Percentiles rank a stretch among this genome's conserved stretches.
These are phyloP conservation scores for Boletus tomentosulus DNA, from an alignment of 768 basidiomycete genomes.

Conservation along the genomic window DNA sequence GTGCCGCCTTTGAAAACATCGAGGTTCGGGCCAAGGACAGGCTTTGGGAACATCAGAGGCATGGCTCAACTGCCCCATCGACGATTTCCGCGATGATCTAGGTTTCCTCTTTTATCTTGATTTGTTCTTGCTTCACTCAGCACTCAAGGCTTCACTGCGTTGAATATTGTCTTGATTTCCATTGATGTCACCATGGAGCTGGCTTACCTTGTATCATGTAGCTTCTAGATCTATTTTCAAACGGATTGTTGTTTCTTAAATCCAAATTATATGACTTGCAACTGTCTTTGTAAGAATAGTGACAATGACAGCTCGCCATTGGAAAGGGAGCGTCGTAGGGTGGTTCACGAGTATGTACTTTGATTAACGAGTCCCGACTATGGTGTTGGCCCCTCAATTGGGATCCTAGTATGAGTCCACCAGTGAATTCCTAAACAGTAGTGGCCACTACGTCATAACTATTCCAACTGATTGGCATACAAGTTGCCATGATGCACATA, in stretches of 20 bases:
- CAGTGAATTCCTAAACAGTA: too few species aligned
- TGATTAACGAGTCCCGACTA: too few species aligned
- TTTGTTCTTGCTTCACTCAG: constrained; percentile 13
- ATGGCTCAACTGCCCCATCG: constrained; percentile 42
- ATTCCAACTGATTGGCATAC: too few species aligned
- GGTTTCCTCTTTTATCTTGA: constrained; percentile 8
- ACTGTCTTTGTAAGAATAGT: background rate
- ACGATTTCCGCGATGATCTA: constrained; percentile 40
- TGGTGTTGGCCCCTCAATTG: too few species aligned
- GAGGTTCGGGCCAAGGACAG: constrained; percentile 75
- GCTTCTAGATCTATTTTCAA: constrained; percentile 1
- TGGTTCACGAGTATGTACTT: too few species aligned
- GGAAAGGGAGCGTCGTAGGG: too few species aligned
- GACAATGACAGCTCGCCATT: too few species aligned
- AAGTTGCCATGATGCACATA: too few species aligned
- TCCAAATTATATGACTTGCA: background rate
- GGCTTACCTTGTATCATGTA: constrained; percentile 5
- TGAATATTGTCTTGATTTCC: background rate
- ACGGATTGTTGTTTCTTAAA: background rate
- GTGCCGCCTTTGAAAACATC: constrained; percentile 78
- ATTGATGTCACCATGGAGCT: background rate
- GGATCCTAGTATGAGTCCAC: too few species aligned
- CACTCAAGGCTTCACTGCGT: too few species aligned
- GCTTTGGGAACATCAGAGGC: constrained; percentile 73
- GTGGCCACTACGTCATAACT: too few species aligned